Evolutionary conservation across 768 basidiomycete species (phyloP).

Genomic region (Pseudohyphozyma bogoriensis): DNA sequence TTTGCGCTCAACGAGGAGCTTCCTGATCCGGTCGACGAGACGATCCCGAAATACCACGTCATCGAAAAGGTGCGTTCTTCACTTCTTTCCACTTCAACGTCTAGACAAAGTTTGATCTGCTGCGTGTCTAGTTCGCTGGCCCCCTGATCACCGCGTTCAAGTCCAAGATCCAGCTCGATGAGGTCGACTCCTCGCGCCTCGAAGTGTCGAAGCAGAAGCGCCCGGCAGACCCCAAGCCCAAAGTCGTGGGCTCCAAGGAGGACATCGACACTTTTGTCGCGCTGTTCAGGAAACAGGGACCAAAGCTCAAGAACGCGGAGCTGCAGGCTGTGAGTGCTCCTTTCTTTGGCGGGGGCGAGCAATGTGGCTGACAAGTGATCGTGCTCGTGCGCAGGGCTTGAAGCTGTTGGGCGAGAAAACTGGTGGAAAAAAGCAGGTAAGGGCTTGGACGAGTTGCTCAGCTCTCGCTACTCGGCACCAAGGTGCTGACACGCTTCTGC

Average conservation of each 20-base stretch:
- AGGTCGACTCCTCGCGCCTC: not conserved
- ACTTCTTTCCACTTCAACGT: not conserved
- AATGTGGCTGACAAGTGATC: no score
- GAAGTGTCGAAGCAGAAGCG: slow-evolving; percentile 1
- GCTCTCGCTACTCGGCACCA: not conserved
- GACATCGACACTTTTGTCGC: no score
- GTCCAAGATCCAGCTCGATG: slow-evolving; percentile 10
- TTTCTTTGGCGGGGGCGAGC: no score
- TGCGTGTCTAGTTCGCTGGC: slow-evolving; percentile 10
- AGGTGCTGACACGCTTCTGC: no score
- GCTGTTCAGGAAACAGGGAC: not conserved
- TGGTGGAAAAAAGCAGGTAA: slow-evolving; percentile 13
- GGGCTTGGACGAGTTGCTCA: not conserved
- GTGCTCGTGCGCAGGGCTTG: not conserved
- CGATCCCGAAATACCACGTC: slow-evolving; percentile 60
- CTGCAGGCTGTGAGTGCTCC: no score
- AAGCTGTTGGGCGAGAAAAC: not conserved
- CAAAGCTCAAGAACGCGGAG: no score
- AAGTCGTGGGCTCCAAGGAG: not conserved
- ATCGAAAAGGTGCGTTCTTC: slow-evolving; percentile 62
- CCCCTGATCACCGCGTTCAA: not conserved
- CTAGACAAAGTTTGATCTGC: not conserved
- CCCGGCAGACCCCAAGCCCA: not conserved
- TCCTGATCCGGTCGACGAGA: slow-evolving; percentile 64
- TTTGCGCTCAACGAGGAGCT: slow-evolving; percentile 88